These are phyloP conservation scores for Malassezia furfur DNA, from an alignment of 1,284 basidiomycete genomes.

Conservation along the genomic window DNA sequence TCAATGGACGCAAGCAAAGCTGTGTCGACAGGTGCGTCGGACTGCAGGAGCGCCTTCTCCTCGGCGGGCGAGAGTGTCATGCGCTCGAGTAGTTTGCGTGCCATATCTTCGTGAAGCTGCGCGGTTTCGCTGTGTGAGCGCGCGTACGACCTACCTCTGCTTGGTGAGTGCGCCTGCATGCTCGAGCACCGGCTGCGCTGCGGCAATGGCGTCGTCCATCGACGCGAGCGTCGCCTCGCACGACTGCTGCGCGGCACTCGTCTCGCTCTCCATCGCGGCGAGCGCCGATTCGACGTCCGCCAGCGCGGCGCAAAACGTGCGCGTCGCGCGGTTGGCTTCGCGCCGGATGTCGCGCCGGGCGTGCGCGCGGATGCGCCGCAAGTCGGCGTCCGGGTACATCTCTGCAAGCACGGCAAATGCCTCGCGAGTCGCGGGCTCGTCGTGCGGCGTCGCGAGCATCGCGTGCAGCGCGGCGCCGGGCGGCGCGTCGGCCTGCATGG, in stretches of 20 bases:
- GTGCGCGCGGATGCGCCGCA: not conserved
- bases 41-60: constrained; percentile 55
- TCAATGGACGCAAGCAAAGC: constrained; percentile 77
- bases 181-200: constrained; percentile 4
- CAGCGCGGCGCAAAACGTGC: constrained; percentile 1
- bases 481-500: not conserved
- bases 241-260: not conserved
- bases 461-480: not conserved
- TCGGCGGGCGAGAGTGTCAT: constrained; percentile 75
- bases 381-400: not conserved
- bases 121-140: constrained; percentile 15
- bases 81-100: constrained; percentile 66
- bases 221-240: not conserved
- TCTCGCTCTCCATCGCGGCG: not conserved
- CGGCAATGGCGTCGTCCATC: not conserved
- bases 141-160: constrained; percentile 10
- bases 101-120: constrained; percentile 56
- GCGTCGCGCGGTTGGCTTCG: not conserved
- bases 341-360: not conserved
- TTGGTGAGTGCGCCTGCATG: constrained; percentile 16
- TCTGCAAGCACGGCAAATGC: not conserved
- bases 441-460: constrained; percentile 1
- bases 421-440: not conserved
- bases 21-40: constrained; percentile 63
- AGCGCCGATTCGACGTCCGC: not conserved